Base-by-base conservation (phyloP, 1,284 basidiomycete species). In the Neonothopanus nambi region DNA sequence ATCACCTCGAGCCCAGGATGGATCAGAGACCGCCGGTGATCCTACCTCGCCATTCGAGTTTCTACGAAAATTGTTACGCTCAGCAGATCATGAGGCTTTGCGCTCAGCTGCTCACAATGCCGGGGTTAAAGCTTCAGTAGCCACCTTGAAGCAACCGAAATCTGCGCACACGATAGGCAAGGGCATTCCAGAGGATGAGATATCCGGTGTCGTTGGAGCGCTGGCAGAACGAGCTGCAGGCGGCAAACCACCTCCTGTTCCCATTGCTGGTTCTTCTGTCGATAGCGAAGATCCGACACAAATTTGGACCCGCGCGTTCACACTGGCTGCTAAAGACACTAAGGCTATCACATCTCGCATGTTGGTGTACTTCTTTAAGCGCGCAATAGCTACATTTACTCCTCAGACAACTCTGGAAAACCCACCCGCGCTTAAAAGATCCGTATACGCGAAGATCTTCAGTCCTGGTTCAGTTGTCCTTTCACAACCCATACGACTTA, bases 81-180 rank as follows among this genome's bases (percentile, higher is more conserved):
- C 4, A 13, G 2, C 30, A 9, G 30, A 9, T 13, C 30, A 33
- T 11, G 8, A 9, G 30, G 30, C 30, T 11, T 13, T 33, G 8
- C 9, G 9, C 30, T 9, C 30, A 33, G 13, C 9, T 33, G 30
- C 5, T 11, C 26, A 28, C 11, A 11, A 28, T 28, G 26, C 26
- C 5, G 26, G 11, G 26, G 26, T 11, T 28, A 28, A 33, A 33
- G 8, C 8, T 33, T 33, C 30, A 33, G 30, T 33, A 2, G 9
- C 30, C 13, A 3, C 9, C 3, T 13, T 33, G 8, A 3, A 11
- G 4, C 13, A 11, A 33, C 30, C 30, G 8, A 2, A 54, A 73
- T 3, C 75, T 79, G 0, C 68, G 65, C 1, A 71, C 75, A 3
- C 67, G 76, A 33, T 61, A 75, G 15, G 75, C 76, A 0, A 59